These are phyloP conservation scores for Talaromyces ruber DNA, from an alignment of 495 filamentous ascomycete species.

Conservation along the genomic window DNA sequence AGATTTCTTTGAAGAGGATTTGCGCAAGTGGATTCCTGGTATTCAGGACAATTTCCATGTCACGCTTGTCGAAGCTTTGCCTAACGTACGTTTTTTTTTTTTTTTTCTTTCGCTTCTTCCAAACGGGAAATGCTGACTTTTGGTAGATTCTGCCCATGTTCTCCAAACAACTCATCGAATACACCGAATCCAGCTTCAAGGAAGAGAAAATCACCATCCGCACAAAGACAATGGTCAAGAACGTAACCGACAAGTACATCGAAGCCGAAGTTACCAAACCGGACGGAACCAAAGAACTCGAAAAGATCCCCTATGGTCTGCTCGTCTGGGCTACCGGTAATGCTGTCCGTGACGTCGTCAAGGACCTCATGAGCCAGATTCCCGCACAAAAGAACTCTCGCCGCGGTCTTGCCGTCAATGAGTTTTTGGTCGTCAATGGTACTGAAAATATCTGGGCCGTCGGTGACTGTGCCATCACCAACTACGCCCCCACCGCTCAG, in stretches of 20 bases:
- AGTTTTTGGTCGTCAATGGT: conserved; percentile 96
- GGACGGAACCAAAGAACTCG: conserved; percentile 73
- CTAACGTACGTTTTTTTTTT: conserved; percentile 51
- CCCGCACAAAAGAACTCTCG: conserved; percentile 93
- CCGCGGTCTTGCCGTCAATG: conserved; percentile 90
- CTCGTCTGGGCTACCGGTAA: conserved; percentile 99
- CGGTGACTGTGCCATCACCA: conserved; percentile 85
- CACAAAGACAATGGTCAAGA: conserved; percentile 99
- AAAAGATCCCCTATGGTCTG: conserved; percentile 87
- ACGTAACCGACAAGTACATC: conserved; percentile 89
- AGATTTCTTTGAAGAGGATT: conserved; percentile 96
- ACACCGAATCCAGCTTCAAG: conserved; percentile 97
- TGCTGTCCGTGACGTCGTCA: conserved; percentile 77
- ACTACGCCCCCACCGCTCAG: conserved; percentile 96
- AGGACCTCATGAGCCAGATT: conserved; percentile 84
- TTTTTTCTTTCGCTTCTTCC: neutral
- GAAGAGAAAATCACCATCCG: conserved; percentile 95
- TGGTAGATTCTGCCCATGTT: conserved; percentile 80
- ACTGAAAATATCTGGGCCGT: conserved; percentile 93
- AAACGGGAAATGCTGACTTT: neutral
- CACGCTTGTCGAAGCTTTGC: conserved; percentile 95
- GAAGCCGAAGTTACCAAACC: conserved; percentile 80
- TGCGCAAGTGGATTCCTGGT: conserved; percentile 96
- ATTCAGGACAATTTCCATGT: conserved; percentile 92
- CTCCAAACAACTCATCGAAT: conserved; percentile 98